Evolutionary conservation across 2,329 filamentous ascomycete genomes (phyloP), one percentile per base, ranked within the genome.

Genomic region (Dactylellina haptotyla): DNA sequence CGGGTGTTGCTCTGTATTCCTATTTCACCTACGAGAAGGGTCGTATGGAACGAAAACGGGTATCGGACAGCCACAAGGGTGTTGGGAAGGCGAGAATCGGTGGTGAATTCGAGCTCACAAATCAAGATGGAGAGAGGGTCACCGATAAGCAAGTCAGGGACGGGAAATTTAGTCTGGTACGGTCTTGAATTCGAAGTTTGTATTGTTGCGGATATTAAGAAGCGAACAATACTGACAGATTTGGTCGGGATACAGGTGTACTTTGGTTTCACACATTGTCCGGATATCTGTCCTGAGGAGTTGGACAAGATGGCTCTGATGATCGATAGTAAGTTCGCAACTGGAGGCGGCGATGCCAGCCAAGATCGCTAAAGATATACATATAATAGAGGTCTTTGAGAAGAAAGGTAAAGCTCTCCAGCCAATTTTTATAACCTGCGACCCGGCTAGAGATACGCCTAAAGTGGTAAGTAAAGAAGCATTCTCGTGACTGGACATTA

Each of bases 221-320:
- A 41, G 26, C 4, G 16, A 5, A 20, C 16, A 10, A 18, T 63
- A 43, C 41, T 70, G 58, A 69, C 18, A 37, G 10, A 56, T 58
- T n/a, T 34, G 4, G 5, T n/a, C n/a, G n/a, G 14, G 10, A 16
- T 25, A 72, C 76, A 95, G 92, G 88, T 98, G 37, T 99, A 99
- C 83, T 99, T 99, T 80, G 95, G 95, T 79, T 99, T 99, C 85
- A 94, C 92, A 6, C 93, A 97, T 82, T 99, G 95, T 81, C 95
- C 95, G 23, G 95, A 99, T 81, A 99, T 99, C 80, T 99, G 95
- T 84, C 95, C 95, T 32, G 95, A 99, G 80, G 95, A 99, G 83
- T 89, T 99, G 78, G 95, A 99, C 84, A 99, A 99, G 84, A 97
- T 99, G 93, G 91, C 94, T n/a, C 85, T 86, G 69, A 97, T 98